Percentiles rank a stretch among this genome's conserved stretches.
Conservation (phyloP, 371 early-diverging fungal species). For the Thermomucor indicae-seudaticae region DNA sequence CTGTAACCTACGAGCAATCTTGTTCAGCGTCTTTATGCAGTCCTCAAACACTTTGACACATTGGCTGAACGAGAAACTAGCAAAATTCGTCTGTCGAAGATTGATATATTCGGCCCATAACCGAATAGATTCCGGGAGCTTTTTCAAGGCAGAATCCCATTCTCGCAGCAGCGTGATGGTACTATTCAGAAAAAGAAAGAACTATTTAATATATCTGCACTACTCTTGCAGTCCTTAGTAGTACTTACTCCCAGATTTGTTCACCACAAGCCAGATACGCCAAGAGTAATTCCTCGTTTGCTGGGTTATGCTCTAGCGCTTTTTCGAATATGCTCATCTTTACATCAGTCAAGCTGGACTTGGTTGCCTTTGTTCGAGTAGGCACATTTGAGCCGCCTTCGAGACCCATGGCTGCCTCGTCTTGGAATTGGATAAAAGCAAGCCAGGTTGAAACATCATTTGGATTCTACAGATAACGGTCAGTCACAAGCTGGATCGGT, state of each 20-base stretch:
- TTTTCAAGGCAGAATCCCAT: conserved; percentile 66
- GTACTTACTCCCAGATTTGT: conserved; percentile 61
- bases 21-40: conserved; percentile 43
- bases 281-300: conserved; percentile 48
- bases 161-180: conserved; percentile 56
- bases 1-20: conserved; percentile 11
- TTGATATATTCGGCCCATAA: conserved; percentile 79
- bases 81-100: conserved; percentile 68
- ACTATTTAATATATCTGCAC: neutral
- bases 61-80: conserved; percentile 60
- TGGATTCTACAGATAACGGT: conserved; percentile 38
- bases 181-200: conserved; percentile 8
- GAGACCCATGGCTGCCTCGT: conserved; percentile 37
- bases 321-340: conserved; percentile 75
- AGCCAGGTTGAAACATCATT: conserved; percentile 65
- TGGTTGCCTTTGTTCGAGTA: conserved; percentile 26
- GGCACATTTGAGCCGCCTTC: conserved; percentile 11
- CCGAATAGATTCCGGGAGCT: conserved; percentile 37
- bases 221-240: neutral
- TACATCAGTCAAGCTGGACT: conserved; percentile 53
- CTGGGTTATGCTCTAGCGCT: conserved; percentile 62
- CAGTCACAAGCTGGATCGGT: neutral
- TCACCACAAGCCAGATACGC: conserved; percentile 61
- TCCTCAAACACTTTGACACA: conserved; percentile 65
- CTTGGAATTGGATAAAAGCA: conserved; percentile 67